Conservation (phyloP, 495 filamentous ascomycete genomes). For the Thozetella sp. region DNA sequence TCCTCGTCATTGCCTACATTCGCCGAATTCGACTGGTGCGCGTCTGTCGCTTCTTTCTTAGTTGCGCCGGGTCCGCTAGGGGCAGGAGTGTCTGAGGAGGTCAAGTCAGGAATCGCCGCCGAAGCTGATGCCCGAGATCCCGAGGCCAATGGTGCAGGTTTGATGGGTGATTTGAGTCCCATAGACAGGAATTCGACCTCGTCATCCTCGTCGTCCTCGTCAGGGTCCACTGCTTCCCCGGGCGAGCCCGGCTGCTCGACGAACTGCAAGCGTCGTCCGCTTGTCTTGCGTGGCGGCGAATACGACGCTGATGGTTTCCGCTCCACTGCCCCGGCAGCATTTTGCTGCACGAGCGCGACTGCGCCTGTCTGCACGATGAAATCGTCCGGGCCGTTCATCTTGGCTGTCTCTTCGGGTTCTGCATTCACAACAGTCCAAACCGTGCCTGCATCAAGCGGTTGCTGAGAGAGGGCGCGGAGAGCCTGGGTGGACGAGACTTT, state of each 20-base stretch:
- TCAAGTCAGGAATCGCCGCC: too few relatives aligned
- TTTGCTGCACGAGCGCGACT: not conserved
- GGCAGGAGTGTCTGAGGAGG: constrained; percentile 6
- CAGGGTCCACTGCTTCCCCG: constrained; percentile 15
- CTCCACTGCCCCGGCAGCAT: not conserved
- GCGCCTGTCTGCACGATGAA: not conserved
- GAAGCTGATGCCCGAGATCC: too few relatives aligned
- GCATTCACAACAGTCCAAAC: constrained; percentile 42
- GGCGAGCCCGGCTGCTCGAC: constrained; percentile 13
- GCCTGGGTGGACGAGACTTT: constrained; percentile 49
- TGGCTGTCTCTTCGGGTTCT: constrained; percentile 31
- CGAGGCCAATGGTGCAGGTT: too few relatives aligned
- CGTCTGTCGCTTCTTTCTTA: not conserved
- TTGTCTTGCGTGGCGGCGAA: not conserved
- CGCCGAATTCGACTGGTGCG: not conserved
- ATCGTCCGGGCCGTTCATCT: constrained; percentile 18
- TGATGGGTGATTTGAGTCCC: too few relatives aligned
- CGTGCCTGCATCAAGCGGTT: constrained; percentile 40
- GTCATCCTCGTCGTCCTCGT: constrained; percentile 30
- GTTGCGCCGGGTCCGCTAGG: not conserved
- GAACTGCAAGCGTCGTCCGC: not conserved
- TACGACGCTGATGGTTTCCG: not conserved
- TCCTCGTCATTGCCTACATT: constrained; percentile 12
- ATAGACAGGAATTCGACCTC: constrained; percentile 32
- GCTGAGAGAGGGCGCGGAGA: constrained; percentile 40